Evolutionary conservation across 2,329 filamentous ascomycete species (phyloP), one percentile per base, ranked within the genome.

Genomic region (Cordyceps cateniannulata): DNA sequence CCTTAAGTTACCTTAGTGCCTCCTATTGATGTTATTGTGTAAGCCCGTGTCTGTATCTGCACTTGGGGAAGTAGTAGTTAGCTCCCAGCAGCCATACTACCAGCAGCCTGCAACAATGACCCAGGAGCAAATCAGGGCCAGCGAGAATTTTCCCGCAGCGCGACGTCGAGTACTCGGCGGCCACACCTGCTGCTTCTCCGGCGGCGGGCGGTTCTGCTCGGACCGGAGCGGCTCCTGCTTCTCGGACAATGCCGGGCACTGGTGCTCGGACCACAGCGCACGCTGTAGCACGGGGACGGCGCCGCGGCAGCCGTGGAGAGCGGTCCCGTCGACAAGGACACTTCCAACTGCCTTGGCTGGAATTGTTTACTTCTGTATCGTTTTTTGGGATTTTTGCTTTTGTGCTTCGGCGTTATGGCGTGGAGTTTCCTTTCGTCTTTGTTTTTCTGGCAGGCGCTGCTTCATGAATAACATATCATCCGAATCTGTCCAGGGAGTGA

Each of bases 101-200:
- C 59, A 56, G 52, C 3, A 24, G 27, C 47, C 54, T 7, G 54
- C 57, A 2, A 59, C 61, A 5, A 56, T 65, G 63, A 56, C 27
- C 8, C 63, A 61, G 63, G 49, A 60, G 14, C 57, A 61, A 29
- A 50, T 58, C n/a, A 57, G 62, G 16, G 60, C 44, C 14, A 62
- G 32, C 22, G 63, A 62, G 14, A 51, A 59, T 45, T 62, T n/a
- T n/a, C n/a, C n/a, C 62, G 63, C 58, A 61, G 40, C 53, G 49
- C 50, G 59, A 32, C 32, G 29, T 60, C 25, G 14, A 38, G 22
- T 10, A 38, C 27, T 8, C 32, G 22, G 35, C 60, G 35, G 60
- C 53, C n/a, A 29, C 29, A 20, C n/a, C n/a, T 62, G 60, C 48
- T 58, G 53, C 29, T 35, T 35, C 52, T 51, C 52, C 32, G 7